Evolutionary conservation across 140 eudicot species (phyloP).

Genomic region (Stevia rebaudiana): DNA sequence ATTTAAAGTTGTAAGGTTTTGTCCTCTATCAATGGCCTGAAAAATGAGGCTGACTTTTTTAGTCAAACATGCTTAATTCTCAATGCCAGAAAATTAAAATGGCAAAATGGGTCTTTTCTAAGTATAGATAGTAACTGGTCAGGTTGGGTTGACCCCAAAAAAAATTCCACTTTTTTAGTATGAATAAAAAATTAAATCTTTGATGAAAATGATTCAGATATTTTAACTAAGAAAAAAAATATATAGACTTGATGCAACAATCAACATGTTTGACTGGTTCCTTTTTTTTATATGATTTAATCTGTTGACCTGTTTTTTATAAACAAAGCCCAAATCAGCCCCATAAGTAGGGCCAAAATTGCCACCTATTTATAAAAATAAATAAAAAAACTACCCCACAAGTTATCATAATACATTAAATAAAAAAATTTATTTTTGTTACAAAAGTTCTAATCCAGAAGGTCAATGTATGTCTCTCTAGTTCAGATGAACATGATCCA

Average conservation of each 20-base stretch:
- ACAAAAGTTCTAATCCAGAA: background rate
- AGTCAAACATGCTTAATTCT: constrained; percentile 8
- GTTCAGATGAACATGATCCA: background rate
- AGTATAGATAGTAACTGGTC: background rate
- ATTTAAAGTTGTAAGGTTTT: constrained; percentile 44
- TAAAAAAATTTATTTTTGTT: background rate
- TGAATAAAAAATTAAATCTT: background rate
- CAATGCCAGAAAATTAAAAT: background rate
- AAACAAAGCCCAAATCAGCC: background rate
- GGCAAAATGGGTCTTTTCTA: background rate
- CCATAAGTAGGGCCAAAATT: background rate
- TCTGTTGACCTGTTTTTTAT: background rate
- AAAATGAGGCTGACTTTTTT: constrained; percentile 5
- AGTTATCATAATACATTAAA: too few species aligned
- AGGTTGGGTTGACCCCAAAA: background rate
- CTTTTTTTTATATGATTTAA: background rate
- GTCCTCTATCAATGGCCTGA: constrained; percentile 80
- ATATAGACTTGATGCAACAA: too few species aligned
- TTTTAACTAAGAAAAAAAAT: too few species aligned
- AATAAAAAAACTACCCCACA: too few species aligned
- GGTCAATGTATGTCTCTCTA: background rate
- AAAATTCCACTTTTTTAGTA: too few species aligned
- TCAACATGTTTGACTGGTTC: background rate
- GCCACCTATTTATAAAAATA: too few species aligned
- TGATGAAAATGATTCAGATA: background rate